Base-by-base conservation (phyloP, 352 stramenopile species). In the Phytophthora hibernalis region DNA sequence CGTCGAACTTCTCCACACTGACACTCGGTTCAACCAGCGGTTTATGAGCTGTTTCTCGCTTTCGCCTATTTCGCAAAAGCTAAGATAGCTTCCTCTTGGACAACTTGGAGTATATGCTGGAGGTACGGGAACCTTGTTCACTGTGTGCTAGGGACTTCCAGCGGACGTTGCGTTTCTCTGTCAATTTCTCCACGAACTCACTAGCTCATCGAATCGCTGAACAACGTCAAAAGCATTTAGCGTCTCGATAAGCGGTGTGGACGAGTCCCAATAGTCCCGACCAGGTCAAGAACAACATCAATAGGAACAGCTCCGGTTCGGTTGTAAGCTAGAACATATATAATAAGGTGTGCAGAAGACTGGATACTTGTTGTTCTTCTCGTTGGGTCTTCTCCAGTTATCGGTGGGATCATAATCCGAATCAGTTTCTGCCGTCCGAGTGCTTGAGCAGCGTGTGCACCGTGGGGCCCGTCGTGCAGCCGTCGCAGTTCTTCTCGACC, bases 41-140 rank as follows among this genome's bases (percentile, higher is more conserved):
- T 35, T 89, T 91, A 22, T 82, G 24, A 33, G 18, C 31, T 53
- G 33, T 45, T 62, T 43, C 52, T 57, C 48, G 89, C 72, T 55
- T 85, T 93, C 64, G 97, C 92, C 62, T 98, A 84, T 12, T 82
- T 79, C 3, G 72, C 63, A 42, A 98, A 98, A 15, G 91, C 93
- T 44, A 42, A n/a, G 18, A 40, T 9, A 24, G 13, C 38, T 56
- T 58, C 40, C 66, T 38, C 45, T 31, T 31, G 61, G 54, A 47
- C 24, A 63, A 16, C 61, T 54, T 5, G 49, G 62, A 48, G 20
- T 28, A 53, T 20, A n/a, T 13, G 47, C 12, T 18, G 53, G 31
- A 21, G 53, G 26, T 16, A 28, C 35, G 18, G 43, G 64, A 15
- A 15, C 44, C n/a, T 62, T 65, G 22, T 47, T 75, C 13, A 5